Conservation (phyloP, 2,329 filamentous ascomycete genomes). For the Aspergillus sp. region DNA sequence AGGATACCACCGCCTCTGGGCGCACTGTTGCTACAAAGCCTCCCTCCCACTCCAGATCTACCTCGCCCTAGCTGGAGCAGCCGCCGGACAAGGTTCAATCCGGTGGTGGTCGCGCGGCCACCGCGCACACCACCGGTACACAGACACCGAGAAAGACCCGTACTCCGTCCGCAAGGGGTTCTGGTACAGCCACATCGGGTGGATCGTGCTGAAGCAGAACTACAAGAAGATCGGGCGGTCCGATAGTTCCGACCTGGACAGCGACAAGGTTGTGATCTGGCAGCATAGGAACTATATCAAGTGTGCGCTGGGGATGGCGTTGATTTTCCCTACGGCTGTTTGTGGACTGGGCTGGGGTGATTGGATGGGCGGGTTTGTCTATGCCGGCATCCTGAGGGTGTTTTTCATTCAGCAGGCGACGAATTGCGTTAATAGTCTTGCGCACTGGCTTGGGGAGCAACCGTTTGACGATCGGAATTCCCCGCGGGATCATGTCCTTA, state of each 20-base stretch:
- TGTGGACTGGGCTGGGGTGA: slow-evolving; percentile 14
- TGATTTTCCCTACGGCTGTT: slow-evolving; percentile 11
- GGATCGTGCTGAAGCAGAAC: slow-evolving; percentile 19
- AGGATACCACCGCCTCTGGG: slow-evolving; percentile 60
- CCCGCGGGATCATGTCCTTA: slow-evolving; percentile 15
- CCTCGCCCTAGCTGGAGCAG: slow-evolving; percentile 12
- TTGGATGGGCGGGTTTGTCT: slow-evolving; percentile 17
- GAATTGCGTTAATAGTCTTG: slow-evolving; percentile 78
- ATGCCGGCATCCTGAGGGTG: slow-evolving; percentile 71
- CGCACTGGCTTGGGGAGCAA: slow-evolving; percentile 49
- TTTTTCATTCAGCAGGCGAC: slow-evolving; percentile 79
- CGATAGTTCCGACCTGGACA: slow-evolving; percentile 15
- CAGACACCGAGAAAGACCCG: slow-evolving; percentile 17
- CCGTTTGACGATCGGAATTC: slow-evolving; percentile 18
- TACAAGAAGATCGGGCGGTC: slow-evolving; percentile 10
- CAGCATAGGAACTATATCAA: slow-evolving; percentile 17
- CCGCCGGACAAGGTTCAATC: slow-evolving; percentile 13
- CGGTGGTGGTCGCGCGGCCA: slow-evolving; percentile 16
- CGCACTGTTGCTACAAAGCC: slow-evolving; percentile 16
- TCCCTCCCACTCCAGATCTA: slow-evolving; percentile 8
- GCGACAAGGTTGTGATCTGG: slow-evolving; percentile 15
- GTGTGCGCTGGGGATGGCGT: slow-evolving; percentile 10
- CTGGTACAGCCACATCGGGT: slow-evolving; percentile 16
- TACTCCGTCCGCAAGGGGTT: slow-evolving; percentile 16
- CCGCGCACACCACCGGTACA: slow-evolving; percentile 21